These are phyloP conservation scores for Suillus plorans DNA, from an alignment of 768 basidiomycete genomes.

Conservation along the genomic window DNA sequence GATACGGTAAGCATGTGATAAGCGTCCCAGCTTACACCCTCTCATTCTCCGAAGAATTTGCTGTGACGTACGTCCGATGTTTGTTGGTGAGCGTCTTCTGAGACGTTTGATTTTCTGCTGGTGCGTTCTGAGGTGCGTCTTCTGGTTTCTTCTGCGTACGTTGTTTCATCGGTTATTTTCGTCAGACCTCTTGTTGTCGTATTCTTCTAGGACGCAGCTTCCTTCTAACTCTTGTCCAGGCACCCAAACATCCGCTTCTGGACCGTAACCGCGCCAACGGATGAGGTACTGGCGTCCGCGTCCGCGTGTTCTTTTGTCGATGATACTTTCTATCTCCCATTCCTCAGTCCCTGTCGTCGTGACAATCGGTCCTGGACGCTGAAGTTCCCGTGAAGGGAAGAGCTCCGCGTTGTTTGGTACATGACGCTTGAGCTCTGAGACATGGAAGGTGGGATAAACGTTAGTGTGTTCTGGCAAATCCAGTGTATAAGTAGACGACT, in stretches of 20 bases:
- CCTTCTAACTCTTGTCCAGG: too few relatives aligned
- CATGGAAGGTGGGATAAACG: background rate
- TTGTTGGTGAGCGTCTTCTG: too few relatives aligned
- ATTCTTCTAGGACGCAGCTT: too few relatives aligned
- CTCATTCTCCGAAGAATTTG: background rate
- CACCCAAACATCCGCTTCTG: conserved; percentile 29
- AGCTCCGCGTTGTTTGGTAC: conserved; percentile 11
- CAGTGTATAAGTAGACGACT: background rate
- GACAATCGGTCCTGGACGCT: conserved; percentile 9
- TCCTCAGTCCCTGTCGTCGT: conserved; percentile 12
- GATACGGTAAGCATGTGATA: background rate
- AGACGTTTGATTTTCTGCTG: too few relatives aligned
- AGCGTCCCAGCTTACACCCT: background rate
- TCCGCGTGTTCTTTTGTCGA: background rate
- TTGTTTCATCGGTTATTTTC: too few relatives aligned
- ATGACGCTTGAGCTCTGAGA: conserved; percentile 2
- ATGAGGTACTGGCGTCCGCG: conserved; percentile 17
- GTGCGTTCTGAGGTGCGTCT: too few relatives aligned
- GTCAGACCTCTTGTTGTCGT: too few relatives aligned
- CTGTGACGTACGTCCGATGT: too few relatives aligned
- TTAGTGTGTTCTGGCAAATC: background rate
- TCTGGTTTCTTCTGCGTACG: too few relatives aligned
- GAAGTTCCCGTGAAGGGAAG: conserved; percentile 7
- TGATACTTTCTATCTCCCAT: conserved; percentile 13
- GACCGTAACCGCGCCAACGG: conserved; percentile 30